phyloP scores from a whole-genome alignment of 176 grass and related monocot species.

The Avena sativa region DNA sequence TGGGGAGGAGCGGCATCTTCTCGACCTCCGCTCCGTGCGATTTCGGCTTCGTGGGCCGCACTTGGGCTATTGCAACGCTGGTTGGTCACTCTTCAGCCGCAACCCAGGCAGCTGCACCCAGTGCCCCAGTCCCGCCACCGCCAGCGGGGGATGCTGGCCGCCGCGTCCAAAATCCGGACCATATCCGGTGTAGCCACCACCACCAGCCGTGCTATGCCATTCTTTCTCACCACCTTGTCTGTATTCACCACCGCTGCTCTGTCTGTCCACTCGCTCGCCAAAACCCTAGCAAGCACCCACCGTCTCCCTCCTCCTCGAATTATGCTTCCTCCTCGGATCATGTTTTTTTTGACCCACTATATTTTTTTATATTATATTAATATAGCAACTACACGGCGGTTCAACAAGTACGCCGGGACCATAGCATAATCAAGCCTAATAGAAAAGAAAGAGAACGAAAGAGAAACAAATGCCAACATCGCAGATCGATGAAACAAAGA shows the following conservation, averaged over 20 bases:
- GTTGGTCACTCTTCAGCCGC: not conserved
- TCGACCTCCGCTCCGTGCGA: not conserved
- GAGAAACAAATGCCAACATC: too few species aligned
- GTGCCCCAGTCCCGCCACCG: not conserved
- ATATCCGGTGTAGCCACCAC: slow-evolving; percentile 38
- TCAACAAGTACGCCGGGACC: too few species aligned
- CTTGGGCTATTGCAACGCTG: not conserved
- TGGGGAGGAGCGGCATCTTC: slow-evolving; percentile 24
- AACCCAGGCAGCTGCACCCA: not conserved
- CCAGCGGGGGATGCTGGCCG: slow-evolving; percentile 43
- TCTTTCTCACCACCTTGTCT: slow-evolving; percentile 22
- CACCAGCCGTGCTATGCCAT: slow-evolving; percentile 49
- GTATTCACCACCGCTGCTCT: not conserved
- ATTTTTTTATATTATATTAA: too few species aligned
- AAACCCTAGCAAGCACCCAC: not conserved
- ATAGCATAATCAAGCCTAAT: too few species aligned
- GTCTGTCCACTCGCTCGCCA: not conserved
- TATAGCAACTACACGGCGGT: too few species aligned
- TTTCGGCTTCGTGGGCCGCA: not conserved
- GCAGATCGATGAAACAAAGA: too few species aligned
- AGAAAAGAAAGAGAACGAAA: too few species aligned
- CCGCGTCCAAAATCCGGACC: slow-evolving; percentile 23
- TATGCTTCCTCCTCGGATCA: too few species aligned
- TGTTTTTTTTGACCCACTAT: too few species aligned
- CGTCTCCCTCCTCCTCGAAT: not conserved